Evolutionary conservation across 352 stramenopile genomes (phyloP).

Genomic region (Phytophthora hibernalis): DNA sequence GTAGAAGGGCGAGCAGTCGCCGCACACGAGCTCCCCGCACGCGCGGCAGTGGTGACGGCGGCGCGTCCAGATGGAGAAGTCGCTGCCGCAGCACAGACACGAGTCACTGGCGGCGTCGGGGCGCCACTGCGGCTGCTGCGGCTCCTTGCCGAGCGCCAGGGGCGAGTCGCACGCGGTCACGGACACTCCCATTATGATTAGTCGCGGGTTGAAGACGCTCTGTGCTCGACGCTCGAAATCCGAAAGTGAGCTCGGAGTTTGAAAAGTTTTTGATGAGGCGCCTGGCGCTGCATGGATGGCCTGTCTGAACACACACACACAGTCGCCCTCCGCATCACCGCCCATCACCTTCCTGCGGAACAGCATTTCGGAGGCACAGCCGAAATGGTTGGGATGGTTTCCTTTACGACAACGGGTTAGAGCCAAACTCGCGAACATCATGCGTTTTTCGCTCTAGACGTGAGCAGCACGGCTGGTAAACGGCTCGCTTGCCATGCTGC

Average conservation of each 20-base stretch:
- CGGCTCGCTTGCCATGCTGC: neutral
- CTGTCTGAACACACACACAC: conserved; percentile 17
- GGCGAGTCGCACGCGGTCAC: conserved; percentile 33
- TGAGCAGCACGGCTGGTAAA: neutral
- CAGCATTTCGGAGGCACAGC: neutral
- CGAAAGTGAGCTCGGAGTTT: conserved; percentile 34
- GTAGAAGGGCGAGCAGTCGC: conserved; percentile 70
- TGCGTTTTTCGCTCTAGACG: neutral
- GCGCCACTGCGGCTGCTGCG: conserved; percentile 56
- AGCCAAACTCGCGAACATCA: neutral
- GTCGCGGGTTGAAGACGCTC: conserved; percentile 17
- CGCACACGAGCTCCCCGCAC: conserved; percentile 81
- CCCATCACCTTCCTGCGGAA: conserved; percentile 12
- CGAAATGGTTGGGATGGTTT: neutral
- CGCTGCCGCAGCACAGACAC: conserved; percentile 70
- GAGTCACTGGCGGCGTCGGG: conserved; percentile 76
- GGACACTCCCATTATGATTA: conserved; percentile 37
- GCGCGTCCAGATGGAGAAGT: conserved; percentile 77
- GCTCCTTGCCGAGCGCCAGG: conserved; percentile 26
- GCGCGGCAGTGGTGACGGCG: conserved; percentile 84
- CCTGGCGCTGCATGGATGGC: conserved; percentile 1
- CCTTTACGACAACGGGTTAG: neutral
- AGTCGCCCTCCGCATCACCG: conserved; percentile 13
- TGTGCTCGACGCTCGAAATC: conserved; percentile 34
- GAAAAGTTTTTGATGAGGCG: neutral